A percentile compares a stretch with the other conserved stretches of the same genome.
Evolutionary conservation across 2,329 filamentous ascomycete genomes (phyloP).

Genomic region (Penicillium polonicum): DNA sequence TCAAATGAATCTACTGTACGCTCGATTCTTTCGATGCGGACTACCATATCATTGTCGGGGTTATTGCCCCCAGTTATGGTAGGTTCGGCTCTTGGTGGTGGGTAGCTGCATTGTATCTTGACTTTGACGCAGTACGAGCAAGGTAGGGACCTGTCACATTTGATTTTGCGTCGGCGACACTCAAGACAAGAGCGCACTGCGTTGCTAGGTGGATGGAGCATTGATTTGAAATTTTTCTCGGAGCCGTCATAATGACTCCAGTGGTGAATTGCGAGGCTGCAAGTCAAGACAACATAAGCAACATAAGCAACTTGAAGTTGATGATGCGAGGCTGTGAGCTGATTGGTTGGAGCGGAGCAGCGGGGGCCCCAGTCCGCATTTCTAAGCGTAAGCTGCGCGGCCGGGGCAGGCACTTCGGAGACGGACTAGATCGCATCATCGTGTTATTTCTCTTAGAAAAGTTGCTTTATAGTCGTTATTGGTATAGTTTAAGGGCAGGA

Average conservation of each 20-base stretch:
- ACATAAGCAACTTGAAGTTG: not conserved
- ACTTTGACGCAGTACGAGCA: conserved; percentile 36
- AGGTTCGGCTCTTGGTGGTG: conserved; percentile 5
- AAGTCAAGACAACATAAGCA: not conserved
- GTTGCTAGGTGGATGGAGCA: not conserved
- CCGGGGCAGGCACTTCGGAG: not conserved
- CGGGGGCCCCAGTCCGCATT: not conserved
- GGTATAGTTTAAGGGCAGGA: not conserved
- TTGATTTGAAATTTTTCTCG: not conserved
- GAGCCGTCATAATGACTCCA: not conserved
- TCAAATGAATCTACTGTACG: not conserved
- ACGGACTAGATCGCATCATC: not conserved
- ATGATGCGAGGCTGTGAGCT: not conserved
- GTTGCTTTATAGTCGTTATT: no score
- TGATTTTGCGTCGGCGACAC: conserved; percentile 29
- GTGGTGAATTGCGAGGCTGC: not conserved
- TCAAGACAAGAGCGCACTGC: conserved; percentile 23
- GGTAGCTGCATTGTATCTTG: conserved; percentile 35
- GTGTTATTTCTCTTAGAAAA: not conserved
- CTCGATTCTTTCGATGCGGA: conserved; percentile 15
- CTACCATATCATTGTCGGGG: not conserved
- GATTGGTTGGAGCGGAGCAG: not conserved
- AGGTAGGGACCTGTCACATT: conserved; percentile 24
- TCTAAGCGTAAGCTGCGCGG: not conserved
- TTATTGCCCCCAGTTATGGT: not conserved